Base-by-base conservation (phyloP, 2,329 filamentous ascomycete species). In the Apiospora rasikravindrae region DNA sequence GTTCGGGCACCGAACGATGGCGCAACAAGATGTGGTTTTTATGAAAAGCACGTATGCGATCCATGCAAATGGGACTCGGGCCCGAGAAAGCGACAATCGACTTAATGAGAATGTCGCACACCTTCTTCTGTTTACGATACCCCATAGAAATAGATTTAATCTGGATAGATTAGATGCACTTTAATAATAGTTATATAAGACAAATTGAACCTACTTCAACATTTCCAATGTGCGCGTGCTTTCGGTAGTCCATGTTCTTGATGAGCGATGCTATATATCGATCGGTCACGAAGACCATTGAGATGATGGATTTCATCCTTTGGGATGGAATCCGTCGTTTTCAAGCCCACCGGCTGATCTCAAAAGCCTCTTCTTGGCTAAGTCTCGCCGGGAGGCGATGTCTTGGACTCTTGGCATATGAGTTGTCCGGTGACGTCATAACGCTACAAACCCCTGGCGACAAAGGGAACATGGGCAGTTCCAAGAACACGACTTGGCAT, bases 401-500 rank as follows among this genome's bases (percentile, higher is more conserved):
- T 64, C 29, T 64, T 64, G 57, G 33, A 14, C 8, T 40, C 57
- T 64, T 64, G 57, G 57, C 57, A 11, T n/a, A 40, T 40, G 19
- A n/a, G 33, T 22, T 22, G 16, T n/a, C 4, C 6, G 10, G 57
- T 64, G 57, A 64, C 57, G 57, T 64, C 57, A 64, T 64, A n/a
- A 33, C 57, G 13, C 33, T 64, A 26, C 51, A 22, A 57, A 19
- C 26, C 51, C 51, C 51, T 64, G 10, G 29, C 57, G 33, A 40
- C 33, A 13, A 40, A 40, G 33, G n/a, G 33, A 14, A 64, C 57
- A 64, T 64, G 57, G 57, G 57, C 57, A 64, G 13, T 64, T 64
- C 57, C 57, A 64, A 40, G 57, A 64, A 64, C 57, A 40, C 33
- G 57, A 40, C 57, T 64, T 64, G 57, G 57, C 57, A n/a, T 40